phyloP scores from a whole-genome alignment of 768 basidiomycete genomes.

The Suillus clintonianus region DNA sequence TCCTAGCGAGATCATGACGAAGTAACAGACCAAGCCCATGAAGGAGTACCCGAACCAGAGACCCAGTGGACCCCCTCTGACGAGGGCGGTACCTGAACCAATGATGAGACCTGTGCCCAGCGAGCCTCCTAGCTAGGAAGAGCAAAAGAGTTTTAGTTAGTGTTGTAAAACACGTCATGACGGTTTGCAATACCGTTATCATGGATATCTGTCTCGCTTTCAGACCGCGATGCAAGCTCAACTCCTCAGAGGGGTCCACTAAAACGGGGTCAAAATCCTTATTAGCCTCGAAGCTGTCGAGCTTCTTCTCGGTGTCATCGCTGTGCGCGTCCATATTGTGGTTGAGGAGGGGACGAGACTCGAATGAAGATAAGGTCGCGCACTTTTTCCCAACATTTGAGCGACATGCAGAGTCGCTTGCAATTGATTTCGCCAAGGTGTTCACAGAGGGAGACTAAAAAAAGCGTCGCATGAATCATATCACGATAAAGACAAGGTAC shows the following conservation, averaged over 20 bases:
- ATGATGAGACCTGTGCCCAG: slow-evolving; percentile 59
- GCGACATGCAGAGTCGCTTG: background rate
- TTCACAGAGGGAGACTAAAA: background rate
- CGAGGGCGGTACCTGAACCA: slow-evolving; percentile 59
- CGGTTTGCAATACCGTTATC: slow-evolving; percentile 45
- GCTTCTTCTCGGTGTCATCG: background rate
- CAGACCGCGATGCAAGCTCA: slow-evolving; percentile 49
- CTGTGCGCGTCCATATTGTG: background rate
- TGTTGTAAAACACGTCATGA: background rate
- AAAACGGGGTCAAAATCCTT: slow-evolving; percentile 15
- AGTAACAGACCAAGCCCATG: slow-evolving; percentile 57
- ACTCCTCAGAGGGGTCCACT: slow-evolving; percentile 35
- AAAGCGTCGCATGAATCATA: background rate
- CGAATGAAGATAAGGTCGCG: background rate
- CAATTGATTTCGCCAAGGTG: background rate
- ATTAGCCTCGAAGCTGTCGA: background rate
- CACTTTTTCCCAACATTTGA: background rate
- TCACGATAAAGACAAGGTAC: background rate
- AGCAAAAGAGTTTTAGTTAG: background rate
- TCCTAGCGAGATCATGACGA: slow-evolving; percentile 55
- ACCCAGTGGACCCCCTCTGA: slow-evolving; percentile 55
- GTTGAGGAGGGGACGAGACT: background rate
- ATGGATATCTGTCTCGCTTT: slow-evolving; percentile 56
- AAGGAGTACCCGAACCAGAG: slow-evolving; percentile 42
- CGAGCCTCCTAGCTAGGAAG: slow-evolving; percentile 45